A percentile compares a stretch with the other conserved stretches of the same genome.
Evolutionary conservation across 139 green algal species (phyloP).

Genomic region (Chlamydomonas sp.): DNA sequence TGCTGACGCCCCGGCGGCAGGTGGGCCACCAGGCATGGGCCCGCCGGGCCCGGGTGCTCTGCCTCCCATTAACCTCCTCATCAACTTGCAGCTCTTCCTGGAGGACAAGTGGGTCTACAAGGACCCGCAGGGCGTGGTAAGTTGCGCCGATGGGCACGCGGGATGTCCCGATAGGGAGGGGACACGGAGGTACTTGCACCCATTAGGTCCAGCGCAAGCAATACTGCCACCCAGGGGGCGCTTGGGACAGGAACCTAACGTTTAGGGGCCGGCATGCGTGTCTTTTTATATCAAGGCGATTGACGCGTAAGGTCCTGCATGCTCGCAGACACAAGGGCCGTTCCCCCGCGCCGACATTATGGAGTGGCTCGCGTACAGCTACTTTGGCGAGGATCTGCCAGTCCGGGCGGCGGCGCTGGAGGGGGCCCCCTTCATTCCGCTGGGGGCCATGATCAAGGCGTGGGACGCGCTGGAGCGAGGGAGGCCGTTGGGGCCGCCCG

Average conservation of each 20-base stretch:
- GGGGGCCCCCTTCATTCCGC: conserved; percentile 57
- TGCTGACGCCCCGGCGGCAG: too few relatives aligned
- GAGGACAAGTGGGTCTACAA: conserved; percentile 75
- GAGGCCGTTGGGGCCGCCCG: conserved; percentile 26
- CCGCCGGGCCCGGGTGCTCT: too few relatives aligned
- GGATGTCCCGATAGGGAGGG: too few relatives aligned
- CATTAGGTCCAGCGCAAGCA: too few relatives aligned
- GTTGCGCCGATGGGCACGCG: not conserved
- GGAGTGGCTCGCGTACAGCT: conserved; percentile 82
- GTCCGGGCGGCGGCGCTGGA: conserved; percentile 49
- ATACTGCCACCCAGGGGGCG: too few relatives aligned
- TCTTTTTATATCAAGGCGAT: too few relatives aligned
- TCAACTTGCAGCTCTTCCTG: conserved; percentile 18
- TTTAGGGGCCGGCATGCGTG: too few relatives aligned
- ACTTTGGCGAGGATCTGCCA: conserved; percentile 80
- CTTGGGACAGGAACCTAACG: too few relatives aligned
- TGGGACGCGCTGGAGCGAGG: conserved; percentile 53
- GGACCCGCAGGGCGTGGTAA: conserved; percentile 68
- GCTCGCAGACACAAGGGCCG: conserved; percentile 71
- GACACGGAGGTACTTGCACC: too few relatives aligned
- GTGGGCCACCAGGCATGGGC: too few relatives aligned
- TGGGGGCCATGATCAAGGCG: conserved; percentile 60
- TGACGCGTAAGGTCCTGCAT: too few relatives aligned
- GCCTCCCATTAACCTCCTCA: not conserved
- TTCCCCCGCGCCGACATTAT: conserved; percentile 82